Evolutionary conservation across 805 yeast species (phyloP).

Genomic region (Debaryomyces prosopidis): DNA sequence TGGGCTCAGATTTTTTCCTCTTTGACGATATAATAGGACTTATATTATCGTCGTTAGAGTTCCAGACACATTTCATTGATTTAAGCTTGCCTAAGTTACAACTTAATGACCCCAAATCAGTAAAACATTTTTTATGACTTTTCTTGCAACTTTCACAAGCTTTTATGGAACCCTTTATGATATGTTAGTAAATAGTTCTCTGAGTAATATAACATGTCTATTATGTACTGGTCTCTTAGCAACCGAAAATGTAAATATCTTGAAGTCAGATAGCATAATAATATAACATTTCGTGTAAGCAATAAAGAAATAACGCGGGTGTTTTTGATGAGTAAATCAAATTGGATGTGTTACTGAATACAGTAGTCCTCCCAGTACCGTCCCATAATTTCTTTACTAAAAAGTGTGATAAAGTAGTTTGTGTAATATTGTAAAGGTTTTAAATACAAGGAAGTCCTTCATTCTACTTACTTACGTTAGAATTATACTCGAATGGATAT

Average conservation of each 20-base stretch:
- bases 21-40: constrained; percentile 4
- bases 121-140: constrained; percentile 13
- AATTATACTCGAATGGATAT: no score
- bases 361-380: no score
- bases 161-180: constrained; percentile 10
- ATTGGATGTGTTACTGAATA: no score
- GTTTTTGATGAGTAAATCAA: no score
- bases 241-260: constrained; percentile 14
- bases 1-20: constrained; percentile 13
- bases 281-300: no score
- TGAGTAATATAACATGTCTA: no score
- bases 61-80: constrained; percentile 5
- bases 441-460: no score
- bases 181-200: neutral
- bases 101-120: constrained; percentile 1
- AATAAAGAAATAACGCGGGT: no score
- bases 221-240: constrained; percentile 10
- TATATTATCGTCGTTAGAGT: neutral
- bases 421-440: no score
- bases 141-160: constrained; percentile 25
- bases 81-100: constrained; percentile 16
- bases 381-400: no score
- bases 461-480: no score
- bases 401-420: no score
- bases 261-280: constrained; percentile 5